Evolutionary conservation across 2,329 filamentous ascomycete species (phyloP).

Genomic region (Nemania sp.): DNA sequence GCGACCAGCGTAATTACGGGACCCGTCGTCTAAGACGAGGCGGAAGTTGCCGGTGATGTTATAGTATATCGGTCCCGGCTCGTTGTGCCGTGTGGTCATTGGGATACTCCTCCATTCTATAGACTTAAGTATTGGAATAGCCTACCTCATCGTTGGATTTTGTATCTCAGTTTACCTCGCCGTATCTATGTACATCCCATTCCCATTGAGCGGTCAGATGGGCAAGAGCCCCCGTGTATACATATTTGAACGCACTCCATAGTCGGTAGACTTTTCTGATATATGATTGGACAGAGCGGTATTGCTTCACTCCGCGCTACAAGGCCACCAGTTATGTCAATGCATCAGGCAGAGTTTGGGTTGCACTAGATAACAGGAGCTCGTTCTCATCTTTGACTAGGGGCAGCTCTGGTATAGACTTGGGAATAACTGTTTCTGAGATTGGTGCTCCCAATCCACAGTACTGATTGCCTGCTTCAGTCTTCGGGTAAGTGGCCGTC

Average conservation of each 20-base stretch:
- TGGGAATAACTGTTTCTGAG: neutral
- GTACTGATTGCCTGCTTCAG: neutral
- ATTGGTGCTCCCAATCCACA: neutral
- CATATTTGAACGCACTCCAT: neutral
- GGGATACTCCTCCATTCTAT: neutral
- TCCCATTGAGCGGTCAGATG: neutral
- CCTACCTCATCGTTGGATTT: neutral
- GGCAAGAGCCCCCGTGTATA: neutral
- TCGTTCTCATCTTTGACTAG: neutral
- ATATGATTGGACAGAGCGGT: neutral
- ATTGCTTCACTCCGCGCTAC: neutral
- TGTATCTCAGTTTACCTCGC: neutral
- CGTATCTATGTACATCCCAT: neutral
- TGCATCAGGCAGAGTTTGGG: conserved; percentile 5
- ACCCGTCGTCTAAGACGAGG: neutral
- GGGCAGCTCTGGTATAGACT: neutral
- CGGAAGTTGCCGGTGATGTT: neutral
- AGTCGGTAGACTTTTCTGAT: neutral
- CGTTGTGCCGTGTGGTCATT: neutral
- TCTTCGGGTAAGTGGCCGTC: neutral
- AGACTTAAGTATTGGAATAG: neutral
- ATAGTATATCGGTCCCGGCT: neutral
- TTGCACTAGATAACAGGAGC: conserved; percentile 4
- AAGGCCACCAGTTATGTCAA: neutral
- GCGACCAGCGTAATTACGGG: neutral